A percentile compares a stretch with the other conserved stretches of the same genome.
Conservation (phyloP, 2,329 filamentous ascomycete species). For the Macrophomina phaseolina region DNA sequence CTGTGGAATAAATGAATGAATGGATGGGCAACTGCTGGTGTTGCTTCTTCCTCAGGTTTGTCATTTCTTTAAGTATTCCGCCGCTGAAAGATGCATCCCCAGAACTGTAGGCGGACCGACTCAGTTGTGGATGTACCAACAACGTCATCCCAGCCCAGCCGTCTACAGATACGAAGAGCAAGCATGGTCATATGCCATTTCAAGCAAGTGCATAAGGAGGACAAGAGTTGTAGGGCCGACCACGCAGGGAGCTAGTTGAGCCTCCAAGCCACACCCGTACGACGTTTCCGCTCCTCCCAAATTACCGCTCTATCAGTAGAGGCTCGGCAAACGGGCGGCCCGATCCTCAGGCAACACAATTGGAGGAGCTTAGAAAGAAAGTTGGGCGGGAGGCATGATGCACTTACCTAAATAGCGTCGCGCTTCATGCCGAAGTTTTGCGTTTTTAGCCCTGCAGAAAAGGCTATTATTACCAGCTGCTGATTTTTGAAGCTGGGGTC, state of each 20-base stretch:
- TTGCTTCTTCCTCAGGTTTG: neutral
- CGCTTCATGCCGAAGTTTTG: neutral
- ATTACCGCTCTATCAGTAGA: neutral
- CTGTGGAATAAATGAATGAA: neutral
- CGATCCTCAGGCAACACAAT: neutral
- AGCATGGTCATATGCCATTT: neutral
- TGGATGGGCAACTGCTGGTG: neutral
- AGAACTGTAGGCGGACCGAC: neutral
- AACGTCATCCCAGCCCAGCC: neutral
- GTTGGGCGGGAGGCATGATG: neutral
- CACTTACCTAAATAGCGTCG: neutral
- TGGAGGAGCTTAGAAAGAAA: neutral
- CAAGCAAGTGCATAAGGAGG: neutral
- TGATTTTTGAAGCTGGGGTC: neutral
- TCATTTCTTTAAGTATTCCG: neutral
- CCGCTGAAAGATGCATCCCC: neutral
- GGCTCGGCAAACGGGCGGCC: neutral
- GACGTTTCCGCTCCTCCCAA: neutral
- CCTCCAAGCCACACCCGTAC: neutral
- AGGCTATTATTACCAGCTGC: neutral
- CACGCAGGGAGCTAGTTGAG: neutral
- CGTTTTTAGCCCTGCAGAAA: neutral
- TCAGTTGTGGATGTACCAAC: neutral
- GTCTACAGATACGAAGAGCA: slow-evolving; percentile 7
- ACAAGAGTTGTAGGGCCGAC: slow-evolving; percentile 3